Evolutionary conservation across 352 stramenopile genomes (phyloP).

Genomic region (Phytophthora idaei): DNA sequence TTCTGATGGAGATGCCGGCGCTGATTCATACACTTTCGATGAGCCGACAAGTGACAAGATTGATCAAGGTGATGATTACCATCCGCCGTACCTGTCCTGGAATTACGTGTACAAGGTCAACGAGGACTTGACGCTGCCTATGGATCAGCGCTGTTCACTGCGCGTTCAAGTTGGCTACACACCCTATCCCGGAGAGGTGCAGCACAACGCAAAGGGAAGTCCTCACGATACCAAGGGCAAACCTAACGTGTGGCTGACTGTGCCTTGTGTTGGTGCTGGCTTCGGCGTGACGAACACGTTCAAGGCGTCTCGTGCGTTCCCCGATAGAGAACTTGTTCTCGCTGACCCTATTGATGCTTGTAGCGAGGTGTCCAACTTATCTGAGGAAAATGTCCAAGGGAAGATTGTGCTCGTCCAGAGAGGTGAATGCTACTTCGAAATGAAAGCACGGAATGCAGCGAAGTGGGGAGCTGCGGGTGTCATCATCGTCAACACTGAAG

Average conservation of each 20-base stretch:
- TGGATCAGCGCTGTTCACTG: constrained; percentile 47
- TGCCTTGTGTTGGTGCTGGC: constrained; percentile 65
- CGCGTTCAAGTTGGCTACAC: constrained; percentile 35
- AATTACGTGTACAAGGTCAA: constrained; percentile 54
- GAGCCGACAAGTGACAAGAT: constrained; percentile 18
- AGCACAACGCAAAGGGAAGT: constrained; percentile 23
- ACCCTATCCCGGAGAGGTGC: constrained; percentile 6
- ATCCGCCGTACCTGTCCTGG: constrained; percentile 42
- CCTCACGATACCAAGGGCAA: constrained; percentile 17
- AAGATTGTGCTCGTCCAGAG: constrained; percentile 60
- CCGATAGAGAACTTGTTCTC: constrained; percentile 42
- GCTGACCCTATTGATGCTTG: constrained; percentile 65
- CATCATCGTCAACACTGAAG: constrained; percentile 69
- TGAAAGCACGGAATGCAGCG: constrained; percentile 62
- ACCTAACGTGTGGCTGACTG: constrained; percentile 35
- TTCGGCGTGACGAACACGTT: constrained; percentile 59
- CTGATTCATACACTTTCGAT: constrained; percentile 39
- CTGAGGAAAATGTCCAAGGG: constrained; percentile 36
- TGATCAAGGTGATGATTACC: constrained; percentile 32
- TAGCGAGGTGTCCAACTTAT: constrained; percentile 36
- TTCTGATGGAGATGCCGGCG: constrained; percentile 22
- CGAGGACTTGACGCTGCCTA: constrained; percentile 28
- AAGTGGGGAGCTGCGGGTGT: constrained; percentile 53
- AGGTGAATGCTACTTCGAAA: constrained; percentile 78
- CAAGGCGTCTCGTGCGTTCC: constrained; percentile 30